Conservation (phyloP, 1,139 yeast genomes). For the Candida buenavistaensis region DNA sequence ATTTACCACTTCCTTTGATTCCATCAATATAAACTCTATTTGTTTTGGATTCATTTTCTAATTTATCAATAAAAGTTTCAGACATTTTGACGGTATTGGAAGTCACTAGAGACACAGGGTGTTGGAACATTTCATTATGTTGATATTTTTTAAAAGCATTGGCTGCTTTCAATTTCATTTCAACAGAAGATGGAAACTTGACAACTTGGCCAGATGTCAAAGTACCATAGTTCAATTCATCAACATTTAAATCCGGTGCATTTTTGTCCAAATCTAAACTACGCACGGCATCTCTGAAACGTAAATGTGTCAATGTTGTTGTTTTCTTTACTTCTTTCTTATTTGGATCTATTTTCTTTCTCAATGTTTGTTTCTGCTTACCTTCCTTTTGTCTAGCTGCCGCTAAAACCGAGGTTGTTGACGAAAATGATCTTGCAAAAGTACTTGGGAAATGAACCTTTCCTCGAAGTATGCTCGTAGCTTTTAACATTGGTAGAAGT, state of each 20-base stretch:
- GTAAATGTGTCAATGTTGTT: conserved; percentile 46
- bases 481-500: conserved; percentile 2
- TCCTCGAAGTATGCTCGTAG: conserved; percentile 1
- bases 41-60: conserved; percentile 21
- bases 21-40: conserved; percentile 68
- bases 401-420: conserved; percentile 13
- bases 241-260: conserved; percentile 15
- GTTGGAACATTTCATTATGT: conserved; percentile 58
- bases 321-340: conserved; percentile 18
- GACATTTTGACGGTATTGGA: conserved; percentile 30
- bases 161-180: conserved; percentile 31
- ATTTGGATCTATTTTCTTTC: conserved; percentile 27
- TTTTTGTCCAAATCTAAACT: conserved; percentile 33
- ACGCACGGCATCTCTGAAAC: conserved; percentile 42
- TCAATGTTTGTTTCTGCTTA: conserved; percentile 17
- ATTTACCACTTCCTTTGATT: conserved; percentile 77
- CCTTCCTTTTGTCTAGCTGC: conserved; percentile 24
- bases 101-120: conserved; percentile 56
- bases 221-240: conserved; percentile 6
- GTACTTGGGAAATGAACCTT: neutral
- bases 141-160: conserved; percentile 67
- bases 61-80: conserved; percentile 25
- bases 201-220: no score
- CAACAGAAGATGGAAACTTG: conserved; percentile 22
- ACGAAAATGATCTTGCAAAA: conserved; percentile 6